Conservation (phyloP, 768 basidiomycete genomes). For the Suillus sp. region DNA sequence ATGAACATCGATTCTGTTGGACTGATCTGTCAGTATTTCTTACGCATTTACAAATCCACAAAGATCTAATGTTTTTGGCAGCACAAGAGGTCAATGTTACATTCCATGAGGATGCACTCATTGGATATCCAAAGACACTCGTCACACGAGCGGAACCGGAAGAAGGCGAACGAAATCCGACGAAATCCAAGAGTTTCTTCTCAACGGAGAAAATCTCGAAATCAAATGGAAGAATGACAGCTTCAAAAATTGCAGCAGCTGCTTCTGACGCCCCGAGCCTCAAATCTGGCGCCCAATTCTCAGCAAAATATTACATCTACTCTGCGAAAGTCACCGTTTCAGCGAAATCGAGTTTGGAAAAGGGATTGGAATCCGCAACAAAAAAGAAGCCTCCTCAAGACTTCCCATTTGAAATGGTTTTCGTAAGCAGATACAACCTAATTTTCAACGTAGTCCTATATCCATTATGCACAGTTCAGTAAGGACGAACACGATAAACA, state of each 20-base stretch:
- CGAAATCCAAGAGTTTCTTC: slow-evolving; percentile 3
- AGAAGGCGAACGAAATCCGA: slow-evolving; percentile 8
- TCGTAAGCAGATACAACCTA: slow-evolving; percentile 46
- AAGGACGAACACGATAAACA: slow-evolving; percentile 75
- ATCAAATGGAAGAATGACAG: background rate
- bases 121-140: background rate
- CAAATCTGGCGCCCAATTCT: background rate
- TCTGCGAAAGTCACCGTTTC: slow-evolving; percentile 48
- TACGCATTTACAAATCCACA: background rate
- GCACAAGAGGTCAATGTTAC: background rate
- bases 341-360: slow-evolving; percentile 57
- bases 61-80: background rate
- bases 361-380: slow-evolving; percentile 79
- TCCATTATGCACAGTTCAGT: slow-evolving; percentile 51
- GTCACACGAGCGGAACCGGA: background rate
- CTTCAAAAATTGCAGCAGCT: background rate
- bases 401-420: slow-evolving; percentile 79
- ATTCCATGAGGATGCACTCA: background rate
- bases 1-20: slow-evolving; percentile 6
- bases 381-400: slow-evolving; percentile 84
- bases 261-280: background rate
- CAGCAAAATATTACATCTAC: slow-evolving; percentile 7
- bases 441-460: background rate
- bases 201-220: background rate
- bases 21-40: slow-evolving; percentile 6